Evolutionary conservation across 352 stramenopile species (phyloP), one percentile per base, ranked within the genome.

Genomic region (Globisporangium recalcitrans): DNA sequence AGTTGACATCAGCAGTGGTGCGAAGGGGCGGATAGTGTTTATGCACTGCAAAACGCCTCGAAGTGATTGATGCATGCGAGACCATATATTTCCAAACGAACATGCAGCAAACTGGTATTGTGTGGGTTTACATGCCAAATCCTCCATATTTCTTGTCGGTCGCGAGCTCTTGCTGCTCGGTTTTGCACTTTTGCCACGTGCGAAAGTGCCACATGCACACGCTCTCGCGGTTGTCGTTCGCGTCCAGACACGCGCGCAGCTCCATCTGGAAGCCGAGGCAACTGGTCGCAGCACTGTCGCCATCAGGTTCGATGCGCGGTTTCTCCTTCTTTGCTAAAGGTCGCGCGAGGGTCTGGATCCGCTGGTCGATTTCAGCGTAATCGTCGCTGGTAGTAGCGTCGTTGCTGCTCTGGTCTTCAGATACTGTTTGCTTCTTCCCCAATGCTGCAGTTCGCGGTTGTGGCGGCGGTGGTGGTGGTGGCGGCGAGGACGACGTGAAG

Each of bases 151-250:
- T n/a, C 38, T 6, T 46, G 38, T 10, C 21, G 4, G 9, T 21
- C 1, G 0, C 14, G 26, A 0, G 1, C 5, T 31, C 22, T 24
- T 54, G 29, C 29, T 58, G 52, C n/a, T 40, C 19, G 7, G 8
- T 46, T 22, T 58, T 58, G 31, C 52, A 58, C 4, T 22, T 22
- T 14, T 44, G 29, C 52, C 52, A 58, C 19, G 21, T 31, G 29
- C 29, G 14, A n/a, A 46, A 58, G n/a, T 58, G 34, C 31, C 52
- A 58, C 27, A 58, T 58, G 52, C 52, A 58, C 10, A 58, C n/a
- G 19, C 52, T 58, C n/a, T 58, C 52, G 52, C 52, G 52, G 52
- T 44, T 44, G 52, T 44, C 34, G 31, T 58, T 58, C n/a, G 52
- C 52, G 21, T 58, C 31, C 10, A 58, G 31, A 34, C 52, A 58